Conservation (phyloP, 495 filamentous ascomycete species). For the Xylaria grammica region DNA sequence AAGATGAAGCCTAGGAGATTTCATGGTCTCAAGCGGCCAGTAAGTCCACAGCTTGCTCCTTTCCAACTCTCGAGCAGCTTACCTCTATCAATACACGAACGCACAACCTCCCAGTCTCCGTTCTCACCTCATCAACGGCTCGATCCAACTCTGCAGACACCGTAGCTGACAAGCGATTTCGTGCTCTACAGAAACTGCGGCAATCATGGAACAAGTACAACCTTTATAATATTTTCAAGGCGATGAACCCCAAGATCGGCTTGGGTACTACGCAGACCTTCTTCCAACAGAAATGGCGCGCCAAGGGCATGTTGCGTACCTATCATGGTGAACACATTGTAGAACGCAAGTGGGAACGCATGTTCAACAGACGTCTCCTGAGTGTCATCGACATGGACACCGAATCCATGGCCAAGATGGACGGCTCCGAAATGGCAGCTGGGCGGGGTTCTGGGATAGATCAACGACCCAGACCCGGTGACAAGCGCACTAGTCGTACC, state of each 20-base stretch:
- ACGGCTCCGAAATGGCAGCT: conserved; percentile 79
- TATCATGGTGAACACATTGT: conserved; percentile 96
- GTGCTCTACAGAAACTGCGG: conserved; percentile 74
- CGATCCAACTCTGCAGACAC: conserved; percentile 8
- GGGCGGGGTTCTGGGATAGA: conserved; percentile 80
- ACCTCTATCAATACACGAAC: no score
- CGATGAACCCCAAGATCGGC: conserved; percentile 35
- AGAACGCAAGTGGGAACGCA: conserved; percentile 87
- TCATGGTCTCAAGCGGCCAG: conserved; percentile 66
- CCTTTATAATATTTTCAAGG: conserved; percentile 78
- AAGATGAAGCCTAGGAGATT: conserved; percentile 65
- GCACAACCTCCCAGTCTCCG: not conserved
- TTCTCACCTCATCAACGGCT: not conserved
- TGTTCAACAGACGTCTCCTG: conserved; percentile 79
- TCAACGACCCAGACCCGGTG: conserved; percentile 15
- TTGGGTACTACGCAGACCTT: conserved; percentile 60
- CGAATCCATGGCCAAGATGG: conserved; percentile 70
- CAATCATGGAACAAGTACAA: conserved; percentile 99
- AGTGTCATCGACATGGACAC: conserved; percentile 86
- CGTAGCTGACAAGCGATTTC: conserved; percentile 4
- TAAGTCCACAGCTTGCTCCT: conserved; percentile 47
- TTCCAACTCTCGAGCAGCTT: no score
- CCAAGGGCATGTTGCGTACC: conserved; percentile 78
- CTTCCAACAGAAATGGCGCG: conserved; percentile 97
- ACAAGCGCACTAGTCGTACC: not conserved